Conservation (phyloP, 2,329 filamentous ascomycete species). For the Ophiocordyceps camponoti-saundersi region DNA sequence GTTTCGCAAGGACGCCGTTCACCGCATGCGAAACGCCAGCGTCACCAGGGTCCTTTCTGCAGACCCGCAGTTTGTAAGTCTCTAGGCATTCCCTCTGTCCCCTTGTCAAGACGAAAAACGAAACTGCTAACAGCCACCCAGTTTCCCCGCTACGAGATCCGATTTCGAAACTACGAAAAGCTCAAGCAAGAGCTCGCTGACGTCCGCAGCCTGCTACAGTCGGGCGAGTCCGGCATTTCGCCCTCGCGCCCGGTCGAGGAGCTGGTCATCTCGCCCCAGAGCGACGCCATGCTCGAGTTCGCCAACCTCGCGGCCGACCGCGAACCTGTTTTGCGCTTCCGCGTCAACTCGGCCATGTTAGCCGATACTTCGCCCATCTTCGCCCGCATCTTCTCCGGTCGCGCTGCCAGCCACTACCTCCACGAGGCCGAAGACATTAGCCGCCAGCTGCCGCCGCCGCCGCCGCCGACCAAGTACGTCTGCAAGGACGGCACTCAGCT, state of each 20-base stretch:
- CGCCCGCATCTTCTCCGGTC: conserved; percentile 24
- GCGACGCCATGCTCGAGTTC: conserved; percentile 35
- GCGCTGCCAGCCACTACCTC: conserved; percentile 11
- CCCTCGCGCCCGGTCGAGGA: conserved; percentile 22
- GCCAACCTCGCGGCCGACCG: conserved; percentile 20
- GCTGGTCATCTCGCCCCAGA: conserved; percentile 23
- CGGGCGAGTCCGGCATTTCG: conserved; percentile 22
- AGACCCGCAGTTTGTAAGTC: conserved; percentile 20
- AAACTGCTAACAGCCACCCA: conserved; percentile 2
- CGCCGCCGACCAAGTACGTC: conserved; percentile 16
- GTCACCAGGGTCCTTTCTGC: conserved; percentile 24
- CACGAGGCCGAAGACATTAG: conserved; percentile 20
- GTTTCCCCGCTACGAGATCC: conserved; percentile 27
- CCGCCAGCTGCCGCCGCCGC: conserved; percentile 18
- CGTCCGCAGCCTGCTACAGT: conserved; percentile 21
- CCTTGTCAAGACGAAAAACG: too few relatives aligned
- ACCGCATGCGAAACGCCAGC: conserved; percentile 27
- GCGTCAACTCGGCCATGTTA: conserved; percentile 32
- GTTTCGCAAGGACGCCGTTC: conserved; percentile 24
- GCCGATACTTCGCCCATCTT: conserved; percentile 35
- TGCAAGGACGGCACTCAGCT: conserved; percentile 26
- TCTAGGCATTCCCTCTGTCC: too few relatives aligned
- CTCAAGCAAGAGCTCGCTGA: conserved; percentile 23
- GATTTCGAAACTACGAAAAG: conserved; percentile 28
- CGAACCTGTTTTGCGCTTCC: conserved; percentile 27